Conservation (phyloP, 2,329 filamentous ascomycete species). For the Didymella pomorum region DNA sequence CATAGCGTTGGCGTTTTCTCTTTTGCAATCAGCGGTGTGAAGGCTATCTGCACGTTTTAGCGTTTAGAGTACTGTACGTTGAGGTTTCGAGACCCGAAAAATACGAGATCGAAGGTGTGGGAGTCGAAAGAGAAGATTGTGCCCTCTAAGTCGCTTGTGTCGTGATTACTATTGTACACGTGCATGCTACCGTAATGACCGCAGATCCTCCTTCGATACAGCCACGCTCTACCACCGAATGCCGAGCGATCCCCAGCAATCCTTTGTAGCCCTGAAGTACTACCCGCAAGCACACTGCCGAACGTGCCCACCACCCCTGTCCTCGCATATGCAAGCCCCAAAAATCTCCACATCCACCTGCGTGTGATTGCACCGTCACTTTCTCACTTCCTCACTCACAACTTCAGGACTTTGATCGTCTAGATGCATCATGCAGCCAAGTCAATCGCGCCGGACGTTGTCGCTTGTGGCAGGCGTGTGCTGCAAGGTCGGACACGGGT, state of each 20-base stretch:
- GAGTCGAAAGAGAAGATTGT: not conserved
- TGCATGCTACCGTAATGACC: too few species aligned
- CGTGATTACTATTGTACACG: too few species aligned
- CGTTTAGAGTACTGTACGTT: not conserved
- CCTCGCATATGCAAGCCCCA: not conserved
- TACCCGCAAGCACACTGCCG: not conserved
- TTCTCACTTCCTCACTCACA: not conserved
- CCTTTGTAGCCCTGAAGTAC: not conserved
- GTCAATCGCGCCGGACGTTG: not conserved
- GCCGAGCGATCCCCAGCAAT: not conserved
- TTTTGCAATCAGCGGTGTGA: not conserved
- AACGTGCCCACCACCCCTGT: not conserved
- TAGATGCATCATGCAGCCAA: not conserved
- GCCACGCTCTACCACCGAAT: not conserved
- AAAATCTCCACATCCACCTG: not conserved
- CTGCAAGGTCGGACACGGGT: not conserved
- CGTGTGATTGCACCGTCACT: conserved; percentile 5
- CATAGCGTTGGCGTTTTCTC: conserved; percentile 19
- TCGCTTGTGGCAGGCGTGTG: not conserved
- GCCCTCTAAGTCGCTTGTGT: not conserved
- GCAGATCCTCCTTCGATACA: too few species aligned
- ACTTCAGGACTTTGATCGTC: not conserved
- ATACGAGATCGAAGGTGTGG: not conserved
- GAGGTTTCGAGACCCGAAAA: conserved; percentile 1
- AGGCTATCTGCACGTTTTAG: not conserved